These are phyloP conservation scores for Chondrus crispus DNA, from an alignment of 23 red algal genomes.

Conservation along the genomic window DNA sequence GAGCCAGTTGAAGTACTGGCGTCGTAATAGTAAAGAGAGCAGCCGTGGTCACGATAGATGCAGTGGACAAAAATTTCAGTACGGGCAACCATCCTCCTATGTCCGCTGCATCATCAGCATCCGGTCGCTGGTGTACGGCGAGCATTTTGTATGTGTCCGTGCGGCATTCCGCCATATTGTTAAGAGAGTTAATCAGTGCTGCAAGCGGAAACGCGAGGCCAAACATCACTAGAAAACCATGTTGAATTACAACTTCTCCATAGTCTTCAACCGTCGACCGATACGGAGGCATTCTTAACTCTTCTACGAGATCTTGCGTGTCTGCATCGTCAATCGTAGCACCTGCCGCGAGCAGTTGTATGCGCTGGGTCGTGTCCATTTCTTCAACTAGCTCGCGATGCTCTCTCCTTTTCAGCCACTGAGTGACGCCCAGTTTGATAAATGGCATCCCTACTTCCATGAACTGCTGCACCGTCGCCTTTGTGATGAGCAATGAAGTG, in stretches of 20 bases:
- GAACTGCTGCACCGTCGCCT: constrained; percentile 68
- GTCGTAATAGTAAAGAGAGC: constrained; percentile 53
- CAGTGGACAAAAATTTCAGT: constrained; percentile 35
- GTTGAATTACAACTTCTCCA: constrained; percentile 66
- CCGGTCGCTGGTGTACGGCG: constrained; percentile 40
- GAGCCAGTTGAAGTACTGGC: constrained; percentile 20
- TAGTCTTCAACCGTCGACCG: constrained; percentile 61
- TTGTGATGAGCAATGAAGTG: constrained; percentile 47
- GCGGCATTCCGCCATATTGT: constrained; percentile 59
- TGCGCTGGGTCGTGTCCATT: constrained; percentile 6
- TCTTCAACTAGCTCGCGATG: constrained; percentile 3
- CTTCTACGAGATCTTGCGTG: background rate
- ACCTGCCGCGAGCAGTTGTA: constrained; percentile 19
- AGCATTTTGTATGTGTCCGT: constrained; percentile 70
- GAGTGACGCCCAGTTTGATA: constrained; percentile 14
- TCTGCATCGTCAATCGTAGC: constrained; percentile 15
- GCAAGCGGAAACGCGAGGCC: constrained; percentile 59
- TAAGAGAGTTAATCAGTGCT: constrained; percentile 55
- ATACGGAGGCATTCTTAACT: constrained; percentile 37
- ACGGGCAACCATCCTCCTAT: constrained; percentile 59
- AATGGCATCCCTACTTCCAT: constrained; percentile 58
- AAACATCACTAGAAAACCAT: constrained; percentile 62
- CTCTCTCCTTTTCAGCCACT: background rate
- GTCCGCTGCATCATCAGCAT: constrained; percentile 48
- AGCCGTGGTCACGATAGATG: constrained; percentile 49